These are phyloP conservation scores for Jamesozyma hellenica DNA, from an alignment of 805 yeast genomes.

Conservation along the genomic window DNA sequence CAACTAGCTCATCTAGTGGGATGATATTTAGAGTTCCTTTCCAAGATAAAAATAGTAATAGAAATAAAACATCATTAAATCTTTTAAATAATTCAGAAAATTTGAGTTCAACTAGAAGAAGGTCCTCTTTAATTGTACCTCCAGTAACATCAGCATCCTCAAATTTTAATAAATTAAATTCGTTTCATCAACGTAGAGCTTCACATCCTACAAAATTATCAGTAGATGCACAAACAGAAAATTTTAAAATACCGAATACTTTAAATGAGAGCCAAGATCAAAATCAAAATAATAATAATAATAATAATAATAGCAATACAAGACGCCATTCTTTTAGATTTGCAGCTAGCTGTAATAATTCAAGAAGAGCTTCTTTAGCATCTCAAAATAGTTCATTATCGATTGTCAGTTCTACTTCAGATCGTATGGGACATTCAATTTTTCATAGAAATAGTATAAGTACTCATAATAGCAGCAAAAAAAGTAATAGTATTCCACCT, in stretches of 20 bases:
- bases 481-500: conserved; percentile 13
- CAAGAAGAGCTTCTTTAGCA: conserved; percentile 33
- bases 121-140: conserved; percentile 12
- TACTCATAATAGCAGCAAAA: conserved; percentile 16
- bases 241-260: not conserved
- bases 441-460: conserved; percentile 19
- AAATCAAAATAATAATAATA: no score
- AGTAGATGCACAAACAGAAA: not conserved
- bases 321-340: conserved; percentile 8
- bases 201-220: conserved; percentile 15
- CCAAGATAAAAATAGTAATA: conserved; percentile 34
- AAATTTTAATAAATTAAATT: not conserved
- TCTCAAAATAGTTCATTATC: conserved; percentile 27
- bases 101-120: conserved; percentile 4
- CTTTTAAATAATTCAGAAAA: not conserved
- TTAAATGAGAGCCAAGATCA: no score
- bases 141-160: conserved; percentile 1
- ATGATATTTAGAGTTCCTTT: conserved; percentile 57
- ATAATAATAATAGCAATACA: not conserved
- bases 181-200: conserved; percentile 12
- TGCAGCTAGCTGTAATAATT: conserved; percentile 14
- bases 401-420: conserved; percentile 25
- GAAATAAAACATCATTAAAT: not conserved
- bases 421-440: conserved; percentile 24
- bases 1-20: conserved; percentile 25